Base-by-base conservation (phyloP, 768 basidiomycete genomes). In the Tulasnella sp. region DNA sequence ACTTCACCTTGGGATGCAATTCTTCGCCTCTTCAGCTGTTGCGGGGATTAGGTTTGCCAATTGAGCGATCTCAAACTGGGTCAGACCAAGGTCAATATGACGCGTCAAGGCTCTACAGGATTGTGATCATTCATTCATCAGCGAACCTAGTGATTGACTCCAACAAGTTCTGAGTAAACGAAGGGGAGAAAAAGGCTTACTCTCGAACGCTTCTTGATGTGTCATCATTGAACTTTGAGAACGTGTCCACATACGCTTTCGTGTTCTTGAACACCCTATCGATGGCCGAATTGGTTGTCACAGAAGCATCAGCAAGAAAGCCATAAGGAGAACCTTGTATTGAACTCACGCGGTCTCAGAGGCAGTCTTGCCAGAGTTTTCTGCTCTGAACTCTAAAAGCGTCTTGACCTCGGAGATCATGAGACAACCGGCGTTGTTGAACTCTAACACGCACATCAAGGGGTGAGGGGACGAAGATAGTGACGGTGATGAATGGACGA, bases 331-430 rank as follows among this genome's bases (percentile, higher is more conserved):
- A 29, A 41, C 24, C 44, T 27, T 24, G 54, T n/a, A 29, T 19
- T 56, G 11, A 17, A 75, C 84, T 61, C 68, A 91, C 91, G 83
- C 80, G 59, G 88, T 91, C 67, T 90, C 88, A 7, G 89, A 89
- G 1, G 86, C 86, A 44, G 67, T 88, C 86, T 71, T 90, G 87
- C 27, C 62, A 23, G 51, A 54, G 15, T 43, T 58, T 72, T 89
- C 84, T 38, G 65, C 88, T 76, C 74, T 88, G 42, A 61, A 86
- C 71, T 91, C 88, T 27, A 95, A 75, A 50, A 95, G 74, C 69
- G 92, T 88, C 68, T 90, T 90, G 69, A 94, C 92, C 68, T 95
- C 92, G 1, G 89, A 91, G 62, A 94, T 91, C 66, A 92, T 78
- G 68, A 95, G 71, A 71, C 88, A 91, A 76, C 88, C 90, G 4